A percentile compares a stretch with the other conserved stretches of the same genome.
Evolutionary conservation across 768 basidiomycete species (phyloP).

Genomic region (Tulasnella sp.): DNA sequence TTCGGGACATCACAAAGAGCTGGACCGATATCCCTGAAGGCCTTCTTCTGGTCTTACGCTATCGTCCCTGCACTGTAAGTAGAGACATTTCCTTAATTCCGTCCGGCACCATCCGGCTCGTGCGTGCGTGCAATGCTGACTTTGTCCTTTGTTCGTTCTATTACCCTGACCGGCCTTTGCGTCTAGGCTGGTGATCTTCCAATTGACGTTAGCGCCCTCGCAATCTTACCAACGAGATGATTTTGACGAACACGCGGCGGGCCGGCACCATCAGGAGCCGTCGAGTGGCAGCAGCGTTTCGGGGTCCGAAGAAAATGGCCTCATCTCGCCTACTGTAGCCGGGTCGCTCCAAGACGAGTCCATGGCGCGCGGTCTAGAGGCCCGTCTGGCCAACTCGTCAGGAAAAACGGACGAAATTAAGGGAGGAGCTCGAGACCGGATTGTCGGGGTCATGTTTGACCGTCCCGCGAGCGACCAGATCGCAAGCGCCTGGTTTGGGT

Average conservation of each 20-base stretch:
- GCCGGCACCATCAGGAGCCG: slow-evolving; percentile 41
- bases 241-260: slow-evolving; percentile 32
- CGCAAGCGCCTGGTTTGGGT: slow-evolving; percentile 44
- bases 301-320: slow-evolving; percentile 16
- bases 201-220: slow-evolving; percentile 43
- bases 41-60: slow-evolving; percentile 46
- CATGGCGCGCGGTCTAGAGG: slow-evolving; percentile 29
- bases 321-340: slow-evolving; percentile 17
- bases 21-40: slow-evolving; percentile 37
- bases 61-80: slow-evolving; percentile 44
- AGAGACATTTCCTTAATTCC: not conserved
- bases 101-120: not conserved
- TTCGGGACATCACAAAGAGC: not conserved
- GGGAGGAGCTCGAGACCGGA: slow-evolving; percentile 36
- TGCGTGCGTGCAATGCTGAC: not conserved
- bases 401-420: slow-evolving; percentile 12
- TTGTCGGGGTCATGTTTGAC: slow-evolving; percentile 45
- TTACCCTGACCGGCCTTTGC: not conserved
- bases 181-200: slow-evolving; percentile 44
- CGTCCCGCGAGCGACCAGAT: slow-evolving; percentile 42
- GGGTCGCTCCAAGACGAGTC: slow-evolving; percentile 18
- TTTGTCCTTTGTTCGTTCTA: not conserved
- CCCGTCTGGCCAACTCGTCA: slow-evolving; percentile 15
- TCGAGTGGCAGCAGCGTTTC: slow-evolving; percentile 36
- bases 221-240: slow-evolving; percentile 41